Evolutionary conservation across 2,329 filamentous ascomycete genomes (phyloP).

Genomic region (Lachnellula suecica): DNA sequence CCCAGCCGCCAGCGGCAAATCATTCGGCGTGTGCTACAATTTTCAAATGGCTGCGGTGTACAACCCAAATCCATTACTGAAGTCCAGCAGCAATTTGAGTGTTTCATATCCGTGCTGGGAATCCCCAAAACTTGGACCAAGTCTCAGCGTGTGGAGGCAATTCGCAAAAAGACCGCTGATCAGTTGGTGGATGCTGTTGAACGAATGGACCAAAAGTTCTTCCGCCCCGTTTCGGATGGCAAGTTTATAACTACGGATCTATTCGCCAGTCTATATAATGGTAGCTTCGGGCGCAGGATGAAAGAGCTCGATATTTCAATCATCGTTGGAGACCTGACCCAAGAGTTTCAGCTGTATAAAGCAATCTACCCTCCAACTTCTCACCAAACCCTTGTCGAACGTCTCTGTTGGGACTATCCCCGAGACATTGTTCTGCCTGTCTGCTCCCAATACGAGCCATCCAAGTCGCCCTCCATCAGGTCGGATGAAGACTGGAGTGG

Average conservation of each 20-base stretch:
- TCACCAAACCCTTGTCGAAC: constrained; percentile 9
- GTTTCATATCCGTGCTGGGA: constrained; percentile 9
- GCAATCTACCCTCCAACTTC: constrained; percentile 15
- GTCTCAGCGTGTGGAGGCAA: constrained; percentile 2
- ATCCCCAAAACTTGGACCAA: constrained; percentile 6
- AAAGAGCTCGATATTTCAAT: constrained; percentile 14
- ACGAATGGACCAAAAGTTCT: constrained; percentile 15
- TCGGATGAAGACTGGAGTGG: constrained; percentile 12
- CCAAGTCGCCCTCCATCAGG: not conserved
- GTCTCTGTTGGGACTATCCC: constrained; percentile 22
- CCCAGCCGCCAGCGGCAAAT: constrained; percentile 12
- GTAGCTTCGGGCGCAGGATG: constrained; percentile 12
- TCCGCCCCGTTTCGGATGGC: constrained; percentile 16
- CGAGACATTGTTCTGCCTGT: constrained; percentile 5
- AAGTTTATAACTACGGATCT: constrained; percentile 15
- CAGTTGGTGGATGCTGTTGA: constrained; percentile 10
- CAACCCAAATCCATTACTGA: constrained; percentile 38
- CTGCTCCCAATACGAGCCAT: constrained; percentile 1
- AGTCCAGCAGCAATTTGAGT: constrained; percentile 17
- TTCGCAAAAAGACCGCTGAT: constrained; percentile 8
- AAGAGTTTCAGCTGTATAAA: constrained; percentile 18
- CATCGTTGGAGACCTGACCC: constrained; percentile 20
- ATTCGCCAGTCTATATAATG: constrained; percentile 12
- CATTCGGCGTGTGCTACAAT: constrained; percentile 13
- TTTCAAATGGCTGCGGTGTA: constrained; percentile 44